Percentiles rank a stretch among this genome's conserved stretches.
Evolutionary conservation across 1,284 basidiomycete genomes (phyloP).

Genomic region (Heterobasidion irregulare): DNA sequence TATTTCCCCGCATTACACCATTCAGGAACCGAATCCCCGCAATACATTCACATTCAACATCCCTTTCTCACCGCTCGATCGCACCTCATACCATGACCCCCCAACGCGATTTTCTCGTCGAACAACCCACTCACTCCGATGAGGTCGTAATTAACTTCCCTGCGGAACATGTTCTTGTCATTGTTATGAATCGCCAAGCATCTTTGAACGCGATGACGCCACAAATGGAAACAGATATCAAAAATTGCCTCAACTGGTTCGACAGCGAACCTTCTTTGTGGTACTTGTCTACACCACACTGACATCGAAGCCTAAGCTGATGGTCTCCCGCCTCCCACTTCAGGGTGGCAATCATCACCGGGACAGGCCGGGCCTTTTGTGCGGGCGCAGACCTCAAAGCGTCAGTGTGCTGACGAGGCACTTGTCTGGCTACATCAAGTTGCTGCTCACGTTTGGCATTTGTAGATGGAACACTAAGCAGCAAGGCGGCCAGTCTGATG

Average conservation of each 20-base stretch:
- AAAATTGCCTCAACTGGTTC: conserved; percentile 64
- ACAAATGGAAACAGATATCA: conserved; percentile 49
- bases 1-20: background rate
- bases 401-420: conserved; percentile 28
- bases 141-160: conserved; percentile 56
- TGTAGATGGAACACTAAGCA: conserved; percentile 46
- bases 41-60: too few species aligned
- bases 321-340: background rate
- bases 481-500: conserved; percentile 28
- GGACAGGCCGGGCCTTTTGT: conserved; percentile 71
- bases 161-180: conserved; percentile 55
- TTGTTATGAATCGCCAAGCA: conserved; percentile 71
- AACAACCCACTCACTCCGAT: conserved; percentile 37
- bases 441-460: background rate
- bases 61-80: too few species aligned
- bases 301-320: background rate
- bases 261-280: conserved; percentile 67
- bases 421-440: conserved; percentile 1
- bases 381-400: conserved; percentile 75
- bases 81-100: too few species aligned
- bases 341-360: conserved; percentile 75
- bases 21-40: too few species aligned
- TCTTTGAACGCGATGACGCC: conserved; percentile 69
- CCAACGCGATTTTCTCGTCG: background rate
- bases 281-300: conserved; percentile 27